Base-by-base conservation (phyloP, 768 basidiomycete species). In the Lactifluus hygrophoroides region DNA sequence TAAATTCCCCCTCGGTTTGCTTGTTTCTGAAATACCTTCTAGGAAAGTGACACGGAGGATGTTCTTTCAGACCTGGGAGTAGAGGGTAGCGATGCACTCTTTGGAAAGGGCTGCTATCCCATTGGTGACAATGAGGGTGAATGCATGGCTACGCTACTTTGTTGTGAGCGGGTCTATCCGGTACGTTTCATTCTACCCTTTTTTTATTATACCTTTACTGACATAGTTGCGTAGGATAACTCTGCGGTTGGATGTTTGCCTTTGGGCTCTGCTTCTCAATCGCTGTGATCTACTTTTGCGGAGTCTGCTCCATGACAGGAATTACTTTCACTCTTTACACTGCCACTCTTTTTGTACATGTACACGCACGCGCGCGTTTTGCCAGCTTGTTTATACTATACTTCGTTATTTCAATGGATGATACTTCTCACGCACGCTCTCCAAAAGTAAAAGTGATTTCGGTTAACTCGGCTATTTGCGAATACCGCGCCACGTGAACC, bases 291-390 rank as follows among this genome's bases (percentile, higher is more conserved):
- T 13, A n/a, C 19, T 21, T 25, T 37, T 7, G 2, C 7, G 28
- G 54, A 40, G 16, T 43, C 13, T 49, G 40, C 40, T 43, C 21
- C 28, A 28, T 34, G 34, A 42, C 45, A 34, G 32, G 46, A 21
- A 54, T n/a, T n/a, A 53, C 30, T 44, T 49, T 55, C 58, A 54
- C 27, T 59, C 58, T 44, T 48, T 60, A 37, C 43, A 50, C 34
- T 40, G 16, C 23, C 58, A 44, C 43, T 60, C 58, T 50, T 60
- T 59, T n/a, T n/a, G n/a, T n/a, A n/a, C n/a, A n/a, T 59, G 46
- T 40, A 55, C 25, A 30, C 8, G 1, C 30, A 35, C 37, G 6
- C 25, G 6, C 23, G 10, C 9, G 16, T 30, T 42, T 16, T 28
- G 21, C 55, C 37, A 13, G 11, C 40, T 50, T 45, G n/a, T n/a